phyloP scores from a whole-genome alignment of 2,329 filamentous ascomycete species.

The Neurospora sp. region DNA sequence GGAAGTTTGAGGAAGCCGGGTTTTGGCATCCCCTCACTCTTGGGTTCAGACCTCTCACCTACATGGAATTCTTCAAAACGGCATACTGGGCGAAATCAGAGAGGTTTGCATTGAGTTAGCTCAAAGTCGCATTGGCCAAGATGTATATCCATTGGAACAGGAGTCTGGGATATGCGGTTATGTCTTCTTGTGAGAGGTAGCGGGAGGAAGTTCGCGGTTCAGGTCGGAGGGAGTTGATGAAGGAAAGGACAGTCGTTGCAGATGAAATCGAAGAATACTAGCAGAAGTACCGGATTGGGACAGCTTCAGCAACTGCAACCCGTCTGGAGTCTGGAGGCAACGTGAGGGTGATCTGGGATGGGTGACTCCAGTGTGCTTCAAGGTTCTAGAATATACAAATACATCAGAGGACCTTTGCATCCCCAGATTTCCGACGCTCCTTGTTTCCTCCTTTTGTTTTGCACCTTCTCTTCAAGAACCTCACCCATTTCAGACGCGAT shows the following conservation, averaged over 20 bases:
- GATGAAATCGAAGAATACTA: not conserved
- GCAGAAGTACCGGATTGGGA: not conserved
- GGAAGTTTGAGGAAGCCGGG: not conserved
- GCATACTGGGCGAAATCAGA: not conserved
- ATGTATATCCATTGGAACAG: not conserved
- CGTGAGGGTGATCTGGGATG: not conserved
- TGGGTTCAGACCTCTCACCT: not conserved
- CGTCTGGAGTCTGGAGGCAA: not conserved
- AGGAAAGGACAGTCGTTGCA: not conserved
- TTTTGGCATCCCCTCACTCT: not conserved
- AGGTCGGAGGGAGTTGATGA: not conserved
- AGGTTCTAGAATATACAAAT: not conserved
- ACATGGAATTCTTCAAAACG: not conserved
- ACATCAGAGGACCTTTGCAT: not conserved
- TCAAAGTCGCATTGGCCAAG: not conserved
- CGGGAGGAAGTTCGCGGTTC: not conserved
- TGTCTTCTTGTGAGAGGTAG: not conserved
- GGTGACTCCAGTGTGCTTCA: not conserved
- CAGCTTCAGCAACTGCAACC: not conserved
- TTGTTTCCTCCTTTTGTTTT: not conserved
- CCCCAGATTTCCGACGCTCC: not conserved
- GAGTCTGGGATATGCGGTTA: not conserved
- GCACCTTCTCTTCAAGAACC: not conserved
- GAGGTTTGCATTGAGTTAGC: not conserved
- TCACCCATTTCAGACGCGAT: not conserved